Percentiles rank a stretch among this genome's conserved stretches.
phyloP scores from a whole-genome alignment of 345 rosid species.

The Linum trigynum region DNA sequence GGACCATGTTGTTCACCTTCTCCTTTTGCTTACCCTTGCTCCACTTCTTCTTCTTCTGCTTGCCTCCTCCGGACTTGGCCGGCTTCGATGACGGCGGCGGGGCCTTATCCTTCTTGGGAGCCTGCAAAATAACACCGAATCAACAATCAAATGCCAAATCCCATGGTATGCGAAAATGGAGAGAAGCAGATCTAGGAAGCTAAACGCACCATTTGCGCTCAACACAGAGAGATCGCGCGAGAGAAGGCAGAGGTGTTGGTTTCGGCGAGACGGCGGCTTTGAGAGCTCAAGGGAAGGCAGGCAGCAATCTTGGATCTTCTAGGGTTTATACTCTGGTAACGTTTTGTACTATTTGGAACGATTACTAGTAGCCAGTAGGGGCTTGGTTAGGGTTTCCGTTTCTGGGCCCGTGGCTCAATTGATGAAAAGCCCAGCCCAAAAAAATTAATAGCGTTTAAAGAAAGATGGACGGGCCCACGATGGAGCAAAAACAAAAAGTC shows the following conservation, averaged over 20 bases:
- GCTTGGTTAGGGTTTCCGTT: too few species aligned
- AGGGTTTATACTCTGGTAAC: background rate
- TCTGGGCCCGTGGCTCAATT: too few species aligned
- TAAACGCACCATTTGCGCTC: background rate
- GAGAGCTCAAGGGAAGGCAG: background rate
- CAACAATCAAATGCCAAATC: too few species aligned
- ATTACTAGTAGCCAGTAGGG: too few species aligned
- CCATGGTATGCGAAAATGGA: background rate
- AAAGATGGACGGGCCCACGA: too few species aligned
- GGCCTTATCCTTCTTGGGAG: slow-evolving; percentile 4
- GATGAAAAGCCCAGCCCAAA: too few species aligned
- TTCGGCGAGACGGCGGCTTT: background rate
- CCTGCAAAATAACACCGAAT: background rate
- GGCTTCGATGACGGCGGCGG: slow-evolving; percentile 9
- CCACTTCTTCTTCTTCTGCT: slow-evolving; percentile 47
- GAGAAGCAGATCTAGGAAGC: background rate
- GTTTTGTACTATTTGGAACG: too few species aligned
- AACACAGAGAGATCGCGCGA: background rate
- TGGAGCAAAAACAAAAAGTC: background rate
- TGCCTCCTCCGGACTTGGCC: slow-evolving; percentile 3
- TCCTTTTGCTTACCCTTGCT: slow-evolving; percentile 92
- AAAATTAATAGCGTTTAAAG: too few species aligned
- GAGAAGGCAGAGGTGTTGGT: background rate
- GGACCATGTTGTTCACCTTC: slow-evolving; percentile 89
- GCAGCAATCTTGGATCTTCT: too few species aligned